phyloP scores from a whole-genome alignment of 306 rosid species.

The Trifolium pratense region DNA sequence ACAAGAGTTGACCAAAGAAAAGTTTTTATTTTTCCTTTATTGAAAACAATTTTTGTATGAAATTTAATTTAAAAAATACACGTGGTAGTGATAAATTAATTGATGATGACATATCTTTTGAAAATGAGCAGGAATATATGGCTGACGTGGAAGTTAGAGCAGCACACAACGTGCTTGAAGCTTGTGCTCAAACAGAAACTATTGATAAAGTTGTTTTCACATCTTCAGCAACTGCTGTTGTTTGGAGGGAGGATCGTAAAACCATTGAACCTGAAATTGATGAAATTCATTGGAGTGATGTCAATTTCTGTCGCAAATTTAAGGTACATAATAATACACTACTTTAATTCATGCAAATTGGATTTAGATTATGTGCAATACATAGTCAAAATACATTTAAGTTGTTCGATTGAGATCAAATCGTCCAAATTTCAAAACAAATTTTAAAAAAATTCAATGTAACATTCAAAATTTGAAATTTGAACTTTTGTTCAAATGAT shows the following conservation, averaged over 20 bases:
- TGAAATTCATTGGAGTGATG: constrained; percentile 80
- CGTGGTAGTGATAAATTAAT: background rate
- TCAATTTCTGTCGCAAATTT: constrained; percentile 76
- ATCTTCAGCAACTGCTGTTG: constrained; percentile 75
- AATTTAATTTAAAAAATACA: background rate
- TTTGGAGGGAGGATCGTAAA: constrained; percentile 78
- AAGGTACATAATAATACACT: constrained; percentile 53
- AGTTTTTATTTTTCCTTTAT: too few species aligned
- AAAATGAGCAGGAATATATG: constrained; percentile 62
- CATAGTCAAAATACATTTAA: background rate
- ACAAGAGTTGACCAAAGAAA: too few species aligned
- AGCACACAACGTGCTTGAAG: constrained; percentile 93
- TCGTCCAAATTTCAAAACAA: too few species aligned
- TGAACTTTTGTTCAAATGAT: background rate
- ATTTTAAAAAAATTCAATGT: too few species aligned
- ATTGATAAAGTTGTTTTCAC: constrained; percentile 82
- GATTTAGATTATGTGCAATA: too few species aligned
- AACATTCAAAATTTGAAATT: too few species aligned
- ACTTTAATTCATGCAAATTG: too few species aligned
- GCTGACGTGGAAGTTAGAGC: constrained; percentile 94
- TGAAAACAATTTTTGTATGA: too few species aligned
- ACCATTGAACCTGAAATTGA: constrained; percentile 59
- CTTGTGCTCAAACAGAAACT: constrained; percentile 86
- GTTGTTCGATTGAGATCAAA: background rate
- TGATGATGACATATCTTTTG: background rate